Base-by-base conservation (phyloP, 768 basidiomycete species). In the Serendipita indica region DNA sequence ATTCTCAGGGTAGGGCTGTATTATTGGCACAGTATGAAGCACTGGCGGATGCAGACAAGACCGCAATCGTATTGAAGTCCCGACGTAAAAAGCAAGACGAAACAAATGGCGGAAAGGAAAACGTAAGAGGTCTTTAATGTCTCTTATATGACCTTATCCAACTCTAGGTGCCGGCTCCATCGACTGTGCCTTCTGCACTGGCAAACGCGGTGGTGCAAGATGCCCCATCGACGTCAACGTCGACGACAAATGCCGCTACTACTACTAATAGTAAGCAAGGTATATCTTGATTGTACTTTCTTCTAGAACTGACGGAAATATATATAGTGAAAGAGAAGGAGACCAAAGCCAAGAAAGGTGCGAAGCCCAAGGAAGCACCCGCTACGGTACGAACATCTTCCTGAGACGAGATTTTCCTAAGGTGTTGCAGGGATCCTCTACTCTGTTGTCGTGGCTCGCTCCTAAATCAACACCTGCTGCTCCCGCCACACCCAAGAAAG, bases 1-100 rank as follows among this genome's bases (percentile, higher is more conserved):
- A 45, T n/a, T 45, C 37, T n/a, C 59, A 89, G 85, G 82, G 81
- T 10, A 81, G 78, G 67, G 69, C 73, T 61, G 76, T 79, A 54
- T 72, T 88, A 34, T 73, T 72, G 49, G 65, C 67, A 2, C 64
- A 79, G 18, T 85, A 89, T 61, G 74, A 77, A 33, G 70, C 76
- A 3, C 71, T 90, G 20, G 65, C 84, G 2, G 74, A 79, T 60
- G 69, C 73, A 20, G 83, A 86, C 63, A 74, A 73, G 57, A 74
- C 76, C 25, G 72, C 69, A 2, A 74, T 89, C 30, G 20, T 54
- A 18, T 3, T 32, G 22, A 54, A 54, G 30, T 32, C 30, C 22
- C 20, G 30, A 30, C 49, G 30, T 16, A 54, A 32, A 30, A 54
- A 54, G 22, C 20, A 22, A 10, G 49, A 54, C 2, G 10, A 18